Conservation (phyloP, 139 green algal species). For the Gonium pectorale region DNA sequence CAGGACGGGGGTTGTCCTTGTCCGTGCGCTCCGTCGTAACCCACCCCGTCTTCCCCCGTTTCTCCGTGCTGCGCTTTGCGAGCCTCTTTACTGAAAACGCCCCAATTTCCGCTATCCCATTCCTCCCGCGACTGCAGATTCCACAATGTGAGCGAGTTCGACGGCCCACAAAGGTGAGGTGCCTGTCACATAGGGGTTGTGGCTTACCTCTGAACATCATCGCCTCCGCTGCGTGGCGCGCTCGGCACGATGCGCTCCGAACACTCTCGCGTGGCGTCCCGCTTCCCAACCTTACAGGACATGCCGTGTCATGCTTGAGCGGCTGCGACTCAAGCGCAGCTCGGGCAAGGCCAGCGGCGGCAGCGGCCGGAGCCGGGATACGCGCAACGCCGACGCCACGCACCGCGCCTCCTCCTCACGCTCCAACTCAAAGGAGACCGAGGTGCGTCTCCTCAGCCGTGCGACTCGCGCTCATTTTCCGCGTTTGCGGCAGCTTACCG, state of each 20-base stretch:
- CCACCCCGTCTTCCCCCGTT: not conserved
- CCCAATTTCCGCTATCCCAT: no score
- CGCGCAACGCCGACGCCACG: not conserved
- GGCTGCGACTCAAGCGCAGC: conserved; percentile 28
- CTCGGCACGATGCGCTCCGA: no score
- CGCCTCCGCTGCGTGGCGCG: no score
- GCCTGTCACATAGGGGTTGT: no score
- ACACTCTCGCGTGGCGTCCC: no score
- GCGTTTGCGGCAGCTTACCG: no score
- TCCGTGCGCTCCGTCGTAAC: no score
- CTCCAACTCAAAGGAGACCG: conserved; percentile 17
- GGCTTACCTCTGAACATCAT: no score
- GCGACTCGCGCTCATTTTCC: no score
- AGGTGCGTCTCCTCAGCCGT: not conserved
- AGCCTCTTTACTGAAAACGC: no score
- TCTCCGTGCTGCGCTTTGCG: not conserved
- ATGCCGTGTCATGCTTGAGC: conserved; percentile 35
- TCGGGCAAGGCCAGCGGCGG: not conserved
- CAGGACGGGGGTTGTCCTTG: no score
- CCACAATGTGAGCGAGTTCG: conserved; percentile 32
- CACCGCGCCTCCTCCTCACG: not conserved
- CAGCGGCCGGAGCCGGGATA: not conserved
- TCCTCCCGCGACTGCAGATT: conserved; percentile 4
- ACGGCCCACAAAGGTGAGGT: conserved; percentile 18
- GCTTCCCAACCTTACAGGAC: not conserved